Percentiles rank a stretch among this genome's conserved stretches.
These are phyloP conservation scores for Chaetoceros muelleri DNA, from an alignment of 108 stramenopile species.

Conservation along the genomic window DNA sequence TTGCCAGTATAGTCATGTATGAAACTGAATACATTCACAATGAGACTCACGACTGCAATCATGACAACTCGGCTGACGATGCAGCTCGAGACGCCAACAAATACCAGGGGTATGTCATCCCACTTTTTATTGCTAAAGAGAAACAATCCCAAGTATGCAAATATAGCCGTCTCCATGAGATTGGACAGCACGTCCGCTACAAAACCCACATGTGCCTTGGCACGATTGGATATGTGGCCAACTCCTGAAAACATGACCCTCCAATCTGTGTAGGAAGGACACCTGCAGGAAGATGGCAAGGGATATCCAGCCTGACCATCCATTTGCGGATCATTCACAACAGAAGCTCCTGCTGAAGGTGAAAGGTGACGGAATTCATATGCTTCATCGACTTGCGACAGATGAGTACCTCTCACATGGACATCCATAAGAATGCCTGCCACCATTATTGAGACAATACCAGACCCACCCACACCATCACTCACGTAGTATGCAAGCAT, in stretches of 20 bases:
- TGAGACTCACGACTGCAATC: conserved; percentile 60
- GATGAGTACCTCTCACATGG: neutral
- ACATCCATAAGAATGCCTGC: neutral
- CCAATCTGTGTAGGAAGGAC: neutral
- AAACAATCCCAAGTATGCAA: conserved; percentile 84
- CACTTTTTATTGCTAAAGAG: conserved; percentile 75
- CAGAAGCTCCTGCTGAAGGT: neutral
- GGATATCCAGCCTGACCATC: neutral
- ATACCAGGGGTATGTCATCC: conserved; percentile 53
- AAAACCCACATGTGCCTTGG: conserved; percentile 66
- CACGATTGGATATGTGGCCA: conserved; percentile 49
- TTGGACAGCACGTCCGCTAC: conserved; percentile 72
- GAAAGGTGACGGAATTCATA: neutral
- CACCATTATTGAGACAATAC: conserved; percentile 48
- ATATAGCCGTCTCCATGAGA: conserved; percentile 86
- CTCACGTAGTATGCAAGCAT: conserved; percentile 70
- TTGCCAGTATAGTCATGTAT: neutral
- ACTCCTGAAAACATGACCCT: neutral
- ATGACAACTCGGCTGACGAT: conserved; percentile 63
- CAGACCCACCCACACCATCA: conserved; percentile 45
- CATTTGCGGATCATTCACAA: neutral
- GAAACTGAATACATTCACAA: conserved; percentile 51
- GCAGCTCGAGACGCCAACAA: conserved; percentile 60
- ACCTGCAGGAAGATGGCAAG: neutral
- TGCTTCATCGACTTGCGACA: neutral